These are phyloP conservation scores for Exophiala viscosa DNA, from an alignment of 2,329 filamentous ascomycete species.

Conservation along the genomic window DNA sequence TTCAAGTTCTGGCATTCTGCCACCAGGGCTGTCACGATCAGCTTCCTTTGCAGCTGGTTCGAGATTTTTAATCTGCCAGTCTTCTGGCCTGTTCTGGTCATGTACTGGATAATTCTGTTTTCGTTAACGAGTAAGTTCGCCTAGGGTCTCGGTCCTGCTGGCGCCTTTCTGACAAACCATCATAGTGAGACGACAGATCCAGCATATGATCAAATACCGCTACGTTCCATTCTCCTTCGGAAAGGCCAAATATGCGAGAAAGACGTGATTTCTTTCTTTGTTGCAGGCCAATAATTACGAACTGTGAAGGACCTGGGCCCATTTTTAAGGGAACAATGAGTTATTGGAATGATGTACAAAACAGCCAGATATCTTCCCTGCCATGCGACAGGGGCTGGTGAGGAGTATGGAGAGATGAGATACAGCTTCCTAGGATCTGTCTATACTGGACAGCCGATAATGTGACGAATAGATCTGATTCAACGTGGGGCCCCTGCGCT, in stretches of 20 bases:
- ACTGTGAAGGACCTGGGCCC: neutral
- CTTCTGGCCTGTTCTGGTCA: constrained; percentile 97
- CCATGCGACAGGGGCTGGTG: neutral
- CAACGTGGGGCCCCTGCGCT: neutral
- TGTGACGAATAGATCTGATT: constrained; percentile 10
- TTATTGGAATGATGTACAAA: constrained; percentile 7
- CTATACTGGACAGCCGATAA: constrained; percentile 5
- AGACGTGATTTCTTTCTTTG: constrained; percentile 6
- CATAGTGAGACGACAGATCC: constrained; percentile 94
- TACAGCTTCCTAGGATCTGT: neutral
- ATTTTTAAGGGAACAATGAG: neutral
- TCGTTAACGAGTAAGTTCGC: constrained; percentile 78
- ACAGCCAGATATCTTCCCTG: neutral
- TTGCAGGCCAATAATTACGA: too few relatives aligned
- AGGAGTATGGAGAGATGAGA: neutral
- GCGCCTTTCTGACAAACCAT: constrained; percentile 13
- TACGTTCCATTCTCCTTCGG: constrained; percentile 92
- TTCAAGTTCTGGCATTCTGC: constrained; percentile 99
- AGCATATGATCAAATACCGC: constrained; percentile 99
- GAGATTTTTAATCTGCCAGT: constrained; percentile 93
- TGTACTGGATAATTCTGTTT: constrained; percentile 98
- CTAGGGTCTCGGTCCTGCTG: neutral
- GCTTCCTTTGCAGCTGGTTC: constrained; percentile 88
- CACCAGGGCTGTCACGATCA: constrained; percentile 78
- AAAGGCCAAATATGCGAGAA: constrained; percentile 68